A percentile compares a stretch with the other conserved stretches of the same genome.
Evolutionary conservation across 768 basidiomycete genomes (phyloP).

Genomic region (Kondoa subrosea): DNA sequence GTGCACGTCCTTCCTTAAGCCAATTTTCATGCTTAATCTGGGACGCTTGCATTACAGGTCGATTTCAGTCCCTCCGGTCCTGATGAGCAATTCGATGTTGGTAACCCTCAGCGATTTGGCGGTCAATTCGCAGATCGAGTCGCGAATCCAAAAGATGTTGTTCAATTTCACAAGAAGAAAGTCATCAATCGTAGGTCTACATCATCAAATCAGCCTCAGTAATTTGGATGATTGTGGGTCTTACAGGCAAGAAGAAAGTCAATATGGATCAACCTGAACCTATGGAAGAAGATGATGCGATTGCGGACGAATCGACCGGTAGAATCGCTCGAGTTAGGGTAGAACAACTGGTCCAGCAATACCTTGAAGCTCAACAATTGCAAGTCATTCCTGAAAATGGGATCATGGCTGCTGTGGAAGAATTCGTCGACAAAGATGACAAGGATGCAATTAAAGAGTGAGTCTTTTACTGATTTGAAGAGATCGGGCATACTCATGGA

Average conservation of each 20-base stretch:
- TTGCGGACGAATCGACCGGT: conserved; percentile 41
- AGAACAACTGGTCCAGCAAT: conserved; percentile 76
- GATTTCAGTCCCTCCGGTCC: not conserved
- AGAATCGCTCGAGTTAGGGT: conserved; percentile 62
- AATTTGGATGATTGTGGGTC: not conserved
- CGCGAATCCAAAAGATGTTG: conserved; percentile 84
- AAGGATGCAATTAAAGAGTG: conserved; percentile 53
- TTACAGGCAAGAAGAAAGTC: conserved; percentile 39
- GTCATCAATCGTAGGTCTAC: conserved; percentile 35
- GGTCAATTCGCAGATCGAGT: conserved; percentile 80
- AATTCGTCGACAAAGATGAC: conserved; percentile 96
- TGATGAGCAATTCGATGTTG: conserved; percentile 43
- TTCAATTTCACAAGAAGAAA: conserved; percentile 75
- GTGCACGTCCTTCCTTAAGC: conserved; percentile 10
- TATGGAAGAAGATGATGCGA: conserved; percentile 42
- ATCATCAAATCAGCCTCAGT: not conserved
- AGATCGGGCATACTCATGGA: not conserved
- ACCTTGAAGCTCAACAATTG: conserved; percentile 76
- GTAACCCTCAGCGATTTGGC: conserved; percentile 90
- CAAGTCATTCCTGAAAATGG: conserved; percentile 76
- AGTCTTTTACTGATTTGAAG: not conserved
- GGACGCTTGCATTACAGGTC: not conserved
- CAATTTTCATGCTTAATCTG: not conserved
- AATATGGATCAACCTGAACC: conserved; percentile 59
- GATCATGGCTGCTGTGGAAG: conserved; percentile 84